phyloP scores from a whole-genome alignment of 345 rosid genomes.

The Microthlaspi erraticum region DNA sequence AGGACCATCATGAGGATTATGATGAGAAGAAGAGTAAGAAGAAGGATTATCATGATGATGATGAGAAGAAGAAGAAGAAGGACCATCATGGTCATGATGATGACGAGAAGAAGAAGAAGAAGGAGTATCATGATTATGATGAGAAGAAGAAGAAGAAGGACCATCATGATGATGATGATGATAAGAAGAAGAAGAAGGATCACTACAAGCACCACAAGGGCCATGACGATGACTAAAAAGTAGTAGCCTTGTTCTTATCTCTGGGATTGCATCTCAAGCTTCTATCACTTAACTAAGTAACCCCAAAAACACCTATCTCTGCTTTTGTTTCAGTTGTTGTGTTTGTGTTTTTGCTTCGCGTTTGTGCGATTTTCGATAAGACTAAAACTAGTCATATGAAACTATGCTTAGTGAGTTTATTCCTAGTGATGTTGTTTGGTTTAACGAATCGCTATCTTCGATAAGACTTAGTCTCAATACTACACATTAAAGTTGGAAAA shows the following conservation, averaged over 20 bases:
- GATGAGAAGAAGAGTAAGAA: slow-evolving; percentile 23
- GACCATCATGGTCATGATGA: background rate
- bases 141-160: slow-evolving; percentile 26
- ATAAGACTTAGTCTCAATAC: no score
- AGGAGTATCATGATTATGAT: background rate
- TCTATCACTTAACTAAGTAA: slow-evolving; percentile 23
- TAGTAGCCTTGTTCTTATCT: background rate
- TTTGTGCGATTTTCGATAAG: slow-evolving; percentile 27
- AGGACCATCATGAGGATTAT: background rate
- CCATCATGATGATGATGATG: slow-evolving; percentile 24
- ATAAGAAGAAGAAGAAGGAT: slow-evolving; percentile 26
- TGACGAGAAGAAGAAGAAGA: background rate
- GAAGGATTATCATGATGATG: background rate
- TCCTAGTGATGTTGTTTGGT: slow-evolving; percentile 14
- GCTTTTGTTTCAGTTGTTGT: background rate
- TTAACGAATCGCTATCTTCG: background rate
- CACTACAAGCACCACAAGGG: slow-evolving; percentile 19
- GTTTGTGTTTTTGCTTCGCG: slow-evolving; percentile 18
- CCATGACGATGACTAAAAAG: slow-evolving; percentile 34
- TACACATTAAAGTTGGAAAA: no score
- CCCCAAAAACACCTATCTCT: background rate
- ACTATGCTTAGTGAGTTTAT: background rate
- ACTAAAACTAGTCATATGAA: background rate
- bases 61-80: slow-evolving; percentile 18
- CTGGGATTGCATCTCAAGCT: slow-evolving; percentile 5